phyloP scores from a whole-genome alignment of 768 basidiomycete genomes.

The Tricholoma hemisulphureum region DNA sequence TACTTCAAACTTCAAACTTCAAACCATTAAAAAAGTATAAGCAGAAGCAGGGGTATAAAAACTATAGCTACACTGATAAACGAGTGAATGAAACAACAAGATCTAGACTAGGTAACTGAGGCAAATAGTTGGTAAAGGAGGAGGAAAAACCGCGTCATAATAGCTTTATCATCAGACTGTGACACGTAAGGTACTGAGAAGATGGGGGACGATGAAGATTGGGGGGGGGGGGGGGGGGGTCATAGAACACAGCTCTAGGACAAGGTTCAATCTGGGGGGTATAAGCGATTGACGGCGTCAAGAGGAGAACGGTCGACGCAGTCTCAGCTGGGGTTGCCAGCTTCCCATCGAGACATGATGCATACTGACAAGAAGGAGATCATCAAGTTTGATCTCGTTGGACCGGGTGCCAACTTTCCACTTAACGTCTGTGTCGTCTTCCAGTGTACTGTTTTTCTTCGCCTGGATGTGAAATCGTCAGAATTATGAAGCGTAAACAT shows the following conservation, averaged over 20 bases:
- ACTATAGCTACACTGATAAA: not conserved
- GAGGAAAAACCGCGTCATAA: not conserved
- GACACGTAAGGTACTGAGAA: not conserved
- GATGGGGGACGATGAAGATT: not conserved
- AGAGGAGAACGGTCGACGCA: constrained; percentile 39
- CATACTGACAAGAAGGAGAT: constrained; percentile 72
- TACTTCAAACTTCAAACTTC: not conserved
- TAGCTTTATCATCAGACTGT: not conserved
- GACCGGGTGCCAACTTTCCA: constrained; percentile 63
- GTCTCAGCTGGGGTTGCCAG: constrained; percentile 77
- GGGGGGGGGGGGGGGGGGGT: not conserved
- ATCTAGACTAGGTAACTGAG: not conserved
- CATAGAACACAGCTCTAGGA: not conserved
- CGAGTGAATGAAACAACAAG: not conserved
- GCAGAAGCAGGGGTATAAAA: not conserved
- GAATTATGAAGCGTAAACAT: constrained; percentile 4
- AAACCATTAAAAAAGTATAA: not conserved
- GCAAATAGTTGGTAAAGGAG: too few relatives aligned
- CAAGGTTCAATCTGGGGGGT: not conserved
- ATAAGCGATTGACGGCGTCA: not conserved
- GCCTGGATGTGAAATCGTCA: constrained; percentile 37
- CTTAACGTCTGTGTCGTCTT: constrained; percentile 57
- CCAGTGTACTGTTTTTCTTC: constrained; percentile 48
- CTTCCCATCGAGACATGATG: constrained; percentile 82
- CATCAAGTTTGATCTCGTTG: constrained; percentile 57